These are phyloP conservation scores for Nepenthes gracilis DNA, from an alignment of 148 eudicot species.

Conservation along the genomic window DNA sequence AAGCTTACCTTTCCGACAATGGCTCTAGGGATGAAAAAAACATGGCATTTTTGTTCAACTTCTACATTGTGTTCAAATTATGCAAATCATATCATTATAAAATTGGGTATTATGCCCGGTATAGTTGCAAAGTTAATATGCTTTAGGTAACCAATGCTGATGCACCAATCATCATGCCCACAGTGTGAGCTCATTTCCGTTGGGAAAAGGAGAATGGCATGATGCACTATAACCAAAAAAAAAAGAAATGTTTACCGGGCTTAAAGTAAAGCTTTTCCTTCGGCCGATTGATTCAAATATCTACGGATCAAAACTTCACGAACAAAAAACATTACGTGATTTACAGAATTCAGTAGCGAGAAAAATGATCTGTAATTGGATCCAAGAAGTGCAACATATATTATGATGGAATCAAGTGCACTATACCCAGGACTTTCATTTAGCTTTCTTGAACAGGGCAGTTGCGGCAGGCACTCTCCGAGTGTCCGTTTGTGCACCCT, in stretches of 20 bases:
- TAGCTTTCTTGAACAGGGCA: slow-evolving; percentile 68
- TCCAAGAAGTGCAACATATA: background rate
- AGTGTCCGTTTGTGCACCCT: slow-evolving; percentile 95
- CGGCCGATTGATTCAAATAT: slow-evolving; percentile 77
- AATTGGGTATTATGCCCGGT: too few relatives aligned
- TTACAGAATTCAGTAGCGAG: background rate
- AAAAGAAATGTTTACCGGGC: slow-evolving; percentile 49
- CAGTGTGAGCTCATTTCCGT: too few relatives aligned
- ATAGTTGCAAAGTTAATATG: too few relatives aligned
- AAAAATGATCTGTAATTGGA: background rate
- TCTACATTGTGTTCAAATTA: too few relatives aligned
- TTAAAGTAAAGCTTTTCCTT: slow-evolving; percentile 87
- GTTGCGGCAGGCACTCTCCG: slow-evolving; percentile 88
- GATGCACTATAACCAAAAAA: too few relatives aligned
- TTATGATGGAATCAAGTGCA: background rate
- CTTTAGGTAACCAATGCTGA: too few relatives aligned
- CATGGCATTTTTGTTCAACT: too few relatives aligned
- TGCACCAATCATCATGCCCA: too few relatives aligned
- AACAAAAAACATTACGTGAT: slow-evolving; percentile 1
- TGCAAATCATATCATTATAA: too few relatives aligned
- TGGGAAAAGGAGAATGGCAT: too few relatives aligned
- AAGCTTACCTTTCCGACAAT: too few relatives aligned
- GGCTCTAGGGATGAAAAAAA: too few relatives aligned
- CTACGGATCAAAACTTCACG: slow-evolving; percentile 80
- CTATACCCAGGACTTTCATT: slow-evolving; percentile 75